These are phyloP conservation scores for Curvularia lunata DNA, from an alignment of 2,329 filamentous ascomycete genomes.

Conservation along the genomic window DNA sequence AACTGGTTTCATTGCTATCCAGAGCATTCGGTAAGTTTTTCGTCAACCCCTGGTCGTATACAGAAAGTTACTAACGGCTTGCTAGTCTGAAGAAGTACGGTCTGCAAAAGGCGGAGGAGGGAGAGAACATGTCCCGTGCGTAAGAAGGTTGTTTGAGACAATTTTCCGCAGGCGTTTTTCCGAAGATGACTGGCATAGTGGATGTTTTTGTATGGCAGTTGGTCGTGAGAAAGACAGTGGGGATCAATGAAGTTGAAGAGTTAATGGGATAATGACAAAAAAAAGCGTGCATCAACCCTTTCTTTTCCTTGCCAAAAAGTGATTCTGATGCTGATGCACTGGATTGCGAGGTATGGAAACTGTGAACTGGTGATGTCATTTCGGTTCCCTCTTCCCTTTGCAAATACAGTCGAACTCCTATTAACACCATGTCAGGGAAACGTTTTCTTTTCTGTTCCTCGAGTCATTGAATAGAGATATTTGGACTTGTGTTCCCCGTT, in stretches of 20 bases:
- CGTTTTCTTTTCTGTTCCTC: too few species aligned
- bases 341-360: not conserved
- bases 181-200: not conserved
- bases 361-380: too few species aligned
- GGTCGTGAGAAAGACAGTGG: not conserved
- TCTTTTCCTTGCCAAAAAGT: not conserved
- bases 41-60: too few species aligned
- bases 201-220: not conserved
- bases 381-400: too few species aligned
- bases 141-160: conserved; percentile 11
- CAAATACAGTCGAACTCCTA: too few species aligned
- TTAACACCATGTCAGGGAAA: too few species aligned
- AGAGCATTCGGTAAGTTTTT: conserved; percentile 60
- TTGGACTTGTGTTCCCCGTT: too few species aligned
- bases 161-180: not conserved
- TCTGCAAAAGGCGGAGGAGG: conserved; percentile 48
- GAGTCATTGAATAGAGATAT: too few species aligned
- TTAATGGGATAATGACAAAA: not conserved
- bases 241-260: not conserved
- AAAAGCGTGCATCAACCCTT: not conserved
- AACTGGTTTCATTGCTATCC: conserved; percentile 72
- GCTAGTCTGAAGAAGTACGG: conserved; percentile 52
- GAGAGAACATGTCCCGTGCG: conserved; percentile 36
- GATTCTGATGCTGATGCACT: not conserved
- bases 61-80: not conserved